Conservation (phyloP, 768 basidiomycete species). For the Mrakia hoshinonis region DNA sequence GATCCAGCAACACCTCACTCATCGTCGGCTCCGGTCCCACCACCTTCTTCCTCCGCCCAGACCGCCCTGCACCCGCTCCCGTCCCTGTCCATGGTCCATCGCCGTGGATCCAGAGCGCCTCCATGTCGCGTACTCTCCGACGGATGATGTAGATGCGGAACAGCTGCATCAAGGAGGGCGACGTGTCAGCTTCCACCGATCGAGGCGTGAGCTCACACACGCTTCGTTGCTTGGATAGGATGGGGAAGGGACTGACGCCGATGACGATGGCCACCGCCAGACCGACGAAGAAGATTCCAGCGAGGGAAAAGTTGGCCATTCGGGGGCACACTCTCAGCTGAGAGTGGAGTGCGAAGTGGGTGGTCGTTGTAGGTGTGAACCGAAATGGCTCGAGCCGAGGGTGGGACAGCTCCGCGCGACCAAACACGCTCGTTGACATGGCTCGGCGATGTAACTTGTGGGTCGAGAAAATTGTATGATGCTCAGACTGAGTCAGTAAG, state of each 20-base stretch:
- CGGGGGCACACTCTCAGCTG: background rate
- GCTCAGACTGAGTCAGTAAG: too few species aligned
- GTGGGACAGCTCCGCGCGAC: too few species aligned
- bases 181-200: background rate
- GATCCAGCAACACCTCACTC: background rate
- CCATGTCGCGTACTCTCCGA: background rate
- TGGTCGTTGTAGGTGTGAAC: too few species aligned
- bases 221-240: background rate
- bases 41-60: too few species aligned
- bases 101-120: background rate
- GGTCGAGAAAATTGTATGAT: too few species aligned
- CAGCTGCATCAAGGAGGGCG: background rate
- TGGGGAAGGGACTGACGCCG: background rate
- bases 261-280: background rate
- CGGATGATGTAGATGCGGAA: background rate
- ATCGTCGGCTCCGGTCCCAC: background rate
- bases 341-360: background rate
- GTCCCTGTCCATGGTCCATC: background rate
- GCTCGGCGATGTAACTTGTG: too few species aligned
- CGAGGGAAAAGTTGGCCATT: background rate
- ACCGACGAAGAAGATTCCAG: background rate
- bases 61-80: background rate
- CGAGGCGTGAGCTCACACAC: background rate
- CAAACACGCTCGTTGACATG: too few species aligned
- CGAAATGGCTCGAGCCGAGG: too few species aligned